Evolutionary conservation across 495 filamentous ascomycete genomes (phyloP).

Genomic region (Amphirosellinia nigrospora): DNA sequence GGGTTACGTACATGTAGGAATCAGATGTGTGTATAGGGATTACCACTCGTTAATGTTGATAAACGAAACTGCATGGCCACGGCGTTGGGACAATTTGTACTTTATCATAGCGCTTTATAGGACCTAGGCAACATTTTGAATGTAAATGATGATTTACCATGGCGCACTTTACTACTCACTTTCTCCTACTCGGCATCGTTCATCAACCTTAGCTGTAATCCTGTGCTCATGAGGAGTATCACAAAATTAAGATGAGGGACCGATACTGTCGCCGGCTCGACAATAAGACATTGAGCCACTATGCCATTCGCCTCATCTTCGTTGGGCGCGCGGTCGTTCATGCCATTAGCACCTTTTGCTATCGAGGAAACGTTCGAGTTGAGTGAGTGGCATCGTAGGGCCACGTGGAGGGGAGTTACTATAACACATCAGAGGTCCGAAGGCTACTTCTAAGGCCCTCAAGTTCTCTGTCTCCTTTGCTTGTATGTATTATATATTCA

Average conservation of each 20-base stretch:
- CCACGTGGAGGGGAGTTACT: not conserved
- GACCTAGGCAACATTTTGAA: not conserved
- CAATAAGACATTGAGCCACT: not conserved
- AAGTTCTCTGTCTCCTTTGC: not conserved
- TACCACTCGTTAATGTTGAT: constrained; percentile 1
- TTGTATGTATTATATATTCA: not conserved
- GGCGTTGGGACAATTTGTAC: constrained; percentile 16
- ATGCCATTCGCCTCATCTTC: not conserved
- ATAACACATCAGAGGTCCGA: not conserved
- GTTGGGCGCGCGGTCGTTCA: not conserved
- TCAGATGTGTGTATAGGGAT: constrained; percentile 7
- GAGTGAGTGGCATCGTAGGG: not conserved
- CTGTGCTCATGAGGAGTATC: not conserved
- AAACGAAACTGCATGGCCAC: constrained; percentile 16
- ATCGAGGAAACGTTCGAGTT: not conserved
- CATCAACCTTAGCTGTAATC: not conserved
- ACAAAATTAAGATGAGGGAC: too few species aligned
- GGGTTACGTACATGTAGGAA: constrained; percentile 2
- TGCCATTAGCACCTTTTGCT: not conserved
- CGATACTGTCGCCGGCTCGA: too few species aligned
- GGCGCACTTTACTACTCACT: not conserved
- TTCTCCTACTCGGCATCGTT: not conserved
- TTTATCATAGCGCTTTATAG: constrained; percentile 10
- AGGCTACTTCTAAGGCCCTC: not conserved
- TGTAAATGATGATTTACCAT: not conserved